Conservation (phyloP, 495 filamentous ascomycete genomes). For the Lepidopterella palustris region DNA sequence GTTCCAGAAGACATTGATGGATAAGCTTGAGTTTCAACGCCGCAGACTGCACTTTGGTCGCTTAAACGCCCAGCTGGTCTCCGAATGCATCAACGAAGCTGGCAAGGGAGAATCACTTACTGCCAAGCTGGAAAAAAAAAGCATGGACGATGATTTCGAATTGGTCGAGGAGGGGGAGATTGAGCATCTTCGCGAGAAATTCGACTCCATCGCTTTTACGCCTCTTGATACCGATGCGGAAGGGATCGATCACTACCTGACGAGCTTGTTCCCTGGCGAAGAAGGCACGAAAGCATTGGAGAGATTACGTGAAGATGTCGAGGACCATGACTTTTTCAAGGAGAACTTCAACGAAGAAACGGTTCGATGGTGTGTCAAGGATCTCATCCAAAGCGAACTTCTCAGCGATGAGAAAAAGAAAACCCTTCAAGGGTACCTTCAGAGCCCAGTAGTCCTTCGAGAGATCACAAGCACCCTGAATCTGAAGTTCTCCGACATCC, state of each 20-base stretch:
- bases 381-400: constrained; percentile 6
- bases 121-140: constrained; percentile 8
- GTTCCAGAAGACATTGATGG: constrained; percentile 12
- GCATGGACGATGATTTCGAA: constrained; percentile 20
- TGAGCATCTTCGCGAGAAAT: constrained; percentile 12
- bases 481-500: constrained; percentile 9
- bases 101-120: not conserved
- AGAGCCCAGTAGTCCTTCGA: constrained; percentile 10
- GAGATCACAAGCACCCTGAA: constrained; percentile 14
- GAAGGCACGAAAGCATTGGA: not conserved
- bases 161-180: constrained; percentile 18
- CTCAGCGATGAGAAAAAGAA: constrained; percentile 12
- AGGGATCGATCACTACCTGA: constrained; percentile 15
- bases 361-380: constrained; percentile 16
- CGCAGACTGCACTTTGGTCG: constrained; percentile 9
- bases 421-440: constrained; percentile 16
- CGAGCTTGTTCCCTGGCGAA: constrained; percentile 4
- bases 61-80: constrained; percentile 12
- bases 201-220: constrained; percentile 14
- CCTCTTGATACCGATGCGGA: constrained; percentile 5
- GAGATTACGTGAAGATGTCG: constrained; percentile 6
- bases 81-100: constrained; percentile 1
- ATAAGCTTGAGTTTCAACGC: not conserved
- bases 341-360: constrained; percentile 5
- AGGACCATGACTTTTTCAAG: constrained; percentile 1